Percentiles rank a stretch among this genome's conserved stretches.
Conservation (phyloP, 306 rosid genomes). For the Astragalus glycyphyllos region DNA sequence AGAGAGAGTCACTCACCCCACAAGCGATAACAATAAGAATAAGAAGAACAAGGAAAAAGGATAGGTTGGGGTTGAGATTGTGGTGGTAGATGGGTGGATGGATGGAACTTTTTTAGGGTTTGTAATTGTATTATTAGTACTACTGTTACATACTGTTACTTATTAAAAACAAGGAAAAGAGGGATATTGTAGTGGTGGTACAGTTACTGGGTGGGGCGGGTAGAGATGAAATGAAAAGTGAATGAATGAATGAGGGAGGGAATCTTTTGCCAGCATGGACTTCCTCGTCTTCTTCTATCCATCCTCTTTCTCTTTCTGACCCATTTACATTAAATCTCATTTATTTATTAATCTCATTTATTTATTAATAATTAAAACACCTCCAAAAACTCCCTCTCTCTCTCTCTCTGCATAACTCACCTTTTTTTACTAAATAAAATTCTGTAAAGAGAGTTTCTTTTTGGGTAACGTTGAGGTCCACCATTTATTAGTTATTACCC, state of each 20-base stretch:
- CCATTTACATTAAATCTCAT: not conserved
- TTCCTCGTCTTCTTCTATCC: slow-evolving; percentile 71
- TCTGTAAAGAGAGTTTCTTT: not conserved
- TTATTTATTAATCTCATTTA: not conserved
- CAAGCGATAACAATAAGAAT: too few relatives aligned
- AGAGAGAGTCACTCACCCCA: too few relatives aligned
- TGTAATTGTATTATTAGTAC: not conserved
- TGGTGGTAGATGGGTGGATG: too few relatives aligned
- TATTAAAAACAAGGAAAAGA: not conserved
- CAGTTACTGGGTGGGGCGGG: not conserved
- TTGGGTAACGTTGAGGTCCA: not conserved
- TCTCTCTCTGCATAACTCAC: not conserved
- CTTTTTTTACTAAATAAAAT: not conserved
- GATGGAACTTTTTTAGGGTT: slow-evolving; percentile 29
- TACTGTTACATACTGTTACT: too few relatives aligned
- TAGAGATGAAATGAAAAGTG: not conserved
- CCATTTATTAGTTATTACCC: not conserved
- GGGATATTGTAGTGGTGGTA: slow-evolving; percentile 9
- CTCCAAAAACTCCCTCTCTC: not conserved
- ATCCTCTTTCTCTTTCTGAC: slow-evolving; percentile 22
- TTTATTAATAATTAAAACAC: not conserved
- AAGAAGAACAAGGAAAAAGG: too few relatives aligned
- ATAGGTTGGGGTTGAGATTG: too few relatives aligned
- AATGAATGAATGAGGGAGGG: slow-evolving; percentile 40
- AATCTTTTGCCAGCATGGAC: slow-evolving; percentile 93